These are phyloP conservation scores for Pulicaria dysenterica DNA, from an alignment of 129 eudicot genomes.

Conservation along the genomic window DNA sequence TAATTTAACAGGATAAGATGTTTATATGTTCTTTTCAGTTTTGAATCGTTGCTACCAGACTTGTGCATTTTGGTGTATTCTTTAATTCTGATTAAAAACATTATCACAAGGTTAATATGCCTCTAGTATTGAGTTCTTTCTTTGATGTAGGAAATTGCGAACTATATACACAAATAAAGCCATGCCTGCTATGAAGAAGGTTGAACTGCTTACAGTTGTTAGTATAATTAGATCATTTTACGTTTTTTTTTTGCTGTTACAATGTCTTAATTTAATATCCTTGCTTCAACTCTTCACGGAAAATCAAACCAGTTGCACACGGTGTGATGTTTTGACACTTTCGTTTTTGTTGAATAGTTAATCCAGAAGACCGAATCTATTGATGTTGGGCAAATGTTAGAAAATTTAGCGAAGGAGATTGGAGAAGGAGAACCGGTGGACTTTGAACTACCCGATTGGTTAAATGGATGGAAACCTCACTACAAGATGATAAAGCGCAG, in stretches of 20 bases:
- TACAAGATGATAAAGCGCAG: conserved; percentile 79
- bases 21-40: conserved; percentile 13
- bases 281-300: neutral
- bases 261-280: neutral
- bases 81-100: neutral
- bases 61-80: neutral
- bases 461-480: conserved; percentile 57
- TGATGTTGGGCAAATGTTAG: conserved; percentile 58
- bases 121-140: too few species aligned
- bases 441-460: conserved; percentile 84
- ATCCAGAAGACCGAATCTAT: conserved; percentile 41
- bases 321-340: conserved; percentile 14
- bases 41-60: conserved; percentile 5
- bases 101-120: neutral
- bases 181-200: conserved; percentile 63
- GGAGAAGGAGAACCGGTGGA: conserved; percentile 57
- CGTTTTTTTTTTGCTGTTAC: too few species aligned
- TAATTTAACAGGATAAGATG: neutral
- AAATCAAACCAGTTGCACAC: neutral
- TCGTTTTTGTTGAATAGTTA: neutral
- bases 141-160: neutral
- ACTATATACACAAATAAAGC: conserved; percentile 7
- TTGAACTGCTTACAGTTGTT: conserved; percentile 21
- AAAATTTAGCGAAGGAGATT: conserved; percentile 56
- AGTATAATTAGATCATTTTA: conserved; percentile 8